Evolutionary conservation across 2,329 filamentous ascomycete genomes (phyloP).

Genomic region (Apiospora phragmitis): DNA sequence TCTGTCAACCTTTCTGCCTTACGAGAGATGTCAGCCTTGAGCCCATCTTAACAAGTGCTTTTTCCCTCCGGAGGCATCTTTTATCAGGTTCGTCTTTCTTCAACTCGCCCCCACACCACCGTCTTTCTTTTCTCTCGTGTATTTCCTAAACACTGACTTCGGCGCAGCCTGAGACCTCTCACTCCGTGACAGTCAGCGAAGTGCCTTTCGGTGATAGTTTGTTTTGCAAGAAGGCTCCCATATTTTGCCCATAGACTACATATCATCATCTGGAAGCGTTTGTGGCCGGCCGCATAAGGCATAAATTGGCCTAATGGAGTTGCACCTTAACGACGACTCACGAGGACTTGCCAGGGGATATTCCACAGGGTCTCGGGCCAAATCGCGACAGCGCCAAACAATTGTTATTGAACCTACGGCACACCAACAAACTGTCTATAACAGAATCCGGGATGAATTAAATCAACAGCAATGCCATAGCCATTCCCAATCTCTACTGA

Average conservation of each 20-base stretch:
- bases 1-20: not conserved
- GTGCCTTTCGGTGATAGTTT: not conserved
- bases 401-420: slow-evolving; percentile 27
- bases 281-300: not conserved
- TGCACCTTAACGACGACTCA: not conserved
- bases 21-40: slow-evolving; percentile 3
- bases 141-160: not conserved
- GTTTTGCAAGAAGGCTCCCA: not conserved
- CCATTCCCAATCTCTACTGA: slow-evolving; percentile 22
- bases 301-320: not conserved
- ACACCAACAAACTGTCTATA: slow-evolving; percentile 29
- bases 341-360: not conserved
- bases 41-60: not conserved
- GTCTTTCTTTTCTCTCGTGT: not conserved
- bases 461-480: slow-evolving; percentile 24
- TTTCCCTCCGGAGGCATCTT: not conserved
- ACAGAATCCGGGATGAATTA: slow-evolving; percentile 26
- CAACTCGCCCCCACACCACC: slow-evolving; percentile 1
- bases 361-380: slow-evolving; percentile 2
- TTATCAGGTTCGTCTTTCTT: slow-evolving; percentile 2
- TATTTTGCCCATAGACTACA: not conserved
- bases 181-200: not conserved
- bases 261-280: not conserved
- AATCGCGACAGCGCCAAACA: slow-evolving; percentile 7
- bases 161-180: not conserved